Conservation (phyloP, 2,329 filamentous ascomycete genomes). For the Aspergillus arachidicola region DNA sequence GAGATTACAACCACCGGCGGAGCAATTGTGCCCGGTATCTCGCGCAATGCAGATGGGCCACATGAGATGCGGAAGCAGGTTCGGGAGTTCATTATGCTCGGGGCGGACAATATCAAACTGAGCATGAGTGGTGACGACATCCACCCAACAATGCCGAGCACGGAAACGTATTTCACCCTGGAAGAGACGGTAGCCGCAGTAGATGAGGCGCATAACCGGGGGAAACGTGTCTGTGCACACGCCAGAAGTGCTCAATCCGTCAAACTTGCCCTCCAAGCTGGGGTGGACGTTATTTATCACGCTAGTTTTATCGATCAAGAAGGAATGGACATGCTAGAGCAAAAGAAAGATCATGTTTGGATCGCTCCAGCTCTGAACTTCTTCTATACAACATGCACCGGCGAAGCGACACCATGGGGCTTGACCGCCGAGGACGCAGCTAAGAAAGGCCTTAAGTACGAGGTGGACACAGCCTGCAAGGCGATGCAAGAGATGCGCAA, state of each 20-base stretch:
- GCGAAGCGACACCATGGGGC: not conserved
- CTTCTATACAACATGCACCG: not conserved
- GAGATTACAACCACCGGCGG: not conserved
- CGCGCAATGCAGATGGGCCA: not conserved
- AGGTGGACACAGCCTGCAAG: constrained; percentile 41
- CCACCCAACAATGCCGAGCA: not conserved
- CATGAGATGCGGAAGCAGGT: not conserved
- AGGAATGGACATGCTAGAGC: not conserved
- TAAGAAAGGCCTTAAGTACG: constrained; percentile 43
- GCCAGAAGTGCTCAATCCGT: not conserved
- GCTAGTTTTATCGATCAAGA: not conserved
- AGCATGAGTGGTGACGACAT: not conserved
- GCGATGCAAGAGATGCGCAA: constrained; percentile 46
- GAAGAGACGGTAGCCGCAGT: not conserved
- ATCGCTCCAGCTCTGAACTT: not conserved
- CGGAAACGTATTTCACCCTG: not conserved
- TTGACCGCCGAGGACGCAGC: constrained; percentile 32
- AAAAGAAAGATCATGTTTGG: not conserved
- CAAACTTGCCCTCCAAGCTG: not conserved
- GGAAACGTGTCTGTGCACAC: not conserved
- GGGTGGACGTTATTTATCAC: not conserved
- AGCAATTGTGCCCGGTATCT: not conserved
- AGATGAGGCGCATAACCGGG: not conserved
- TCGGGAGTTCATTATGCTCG: not conserved
- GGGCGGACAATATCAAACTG: not conserved